These are phyloP conservation scores for Stipa capillata DNA, from an alignment of 176 grass and related monocot species.

Conservation along the genomic window DNA sequence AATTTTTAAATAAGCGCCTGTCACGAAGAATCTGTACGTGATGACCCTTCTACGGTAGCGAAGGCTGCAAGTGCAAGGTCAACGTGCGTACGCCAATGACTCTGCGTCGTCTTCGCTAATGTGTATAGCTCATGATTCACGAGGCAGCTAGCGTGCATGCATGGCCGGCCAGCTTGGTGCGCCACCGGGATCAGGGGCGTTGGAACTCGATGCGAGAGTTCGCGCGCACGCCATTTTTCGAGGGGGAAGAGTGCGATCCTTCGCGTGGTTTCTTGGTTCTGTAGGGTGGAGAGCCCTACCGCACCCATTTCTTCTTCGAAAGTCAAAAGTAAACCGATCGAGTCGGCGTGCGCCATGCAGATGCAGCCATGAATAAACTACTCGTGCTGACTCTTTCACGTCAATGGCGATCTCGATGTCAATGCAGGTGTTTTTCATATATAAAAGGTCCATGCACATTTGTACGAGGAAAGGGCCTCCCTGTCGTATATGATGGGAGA, in stretches of 20 bases:
- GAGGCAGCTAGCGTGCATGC: no score
- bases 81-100: neutral
- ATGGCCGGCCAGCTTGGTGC: neutral
- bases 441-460: neutral
- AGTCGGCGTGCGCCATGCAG: no score
- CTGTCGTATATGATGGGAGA: neutral
- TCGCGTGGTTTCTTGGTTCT: slow-evolving; percentile 7
- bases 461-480: neutral
- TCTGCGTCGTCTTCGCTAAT: neutral
- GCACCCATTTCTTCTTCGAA: neutral
- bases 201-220: neutral
- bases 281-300: neutral
- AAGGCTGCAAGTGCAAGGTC: neutral
- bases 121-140: no score
- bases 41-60: no score
- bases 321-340: neutral
- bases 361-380: neutral
- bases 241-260: neutral
- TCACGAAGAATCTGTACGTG: no score
- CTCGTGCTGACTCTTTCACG: neutral
- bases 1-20: no score
- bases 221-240: neutral
- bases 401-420: neutral
- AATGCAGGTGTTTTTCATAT: neutral
- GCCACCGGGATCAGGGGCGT: neutral